These are phyloP conservation scores for Hibiscus syriacus DNA, from an alignment of 345 rosid genomes.

Conservation along the genomic window DNA sequence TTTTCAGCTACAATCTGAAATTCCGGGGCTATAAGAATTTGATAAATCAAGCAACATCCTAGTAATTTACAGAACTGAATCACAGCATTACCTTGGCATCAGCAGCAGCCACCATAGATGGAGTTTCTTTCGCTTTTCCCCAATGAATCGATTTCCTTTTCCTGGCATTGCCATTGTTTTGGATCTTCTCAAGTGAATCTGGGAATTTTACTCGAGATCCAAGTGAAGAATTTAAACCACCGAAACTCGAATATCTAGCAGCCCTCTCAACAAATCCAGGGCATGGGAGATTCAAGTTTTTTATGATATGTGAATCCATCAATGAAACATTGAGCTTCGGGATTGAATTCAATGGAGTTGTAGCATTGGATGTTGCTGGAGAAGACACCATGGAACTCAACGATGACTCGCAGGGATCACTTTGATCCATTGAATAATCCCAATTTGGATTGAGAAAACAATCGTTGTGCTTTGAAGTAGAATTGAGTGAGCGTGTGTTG, in stretches of 20 bases:
- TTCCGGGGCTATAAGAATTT: neutral
- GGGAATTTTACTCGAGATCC: slow-evolving; percentile 29
- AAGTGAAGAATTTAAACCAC: neutral
- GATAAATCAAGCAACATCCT: neutral
- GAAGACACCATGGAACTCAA: too few relatives aligned
- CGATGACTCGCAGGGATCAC: slow-evolving; percentile 63
- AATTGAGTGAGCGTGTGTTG: neutral
- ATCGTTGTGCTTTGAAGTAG: neutral
- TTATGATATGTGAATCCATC: slow-evolving; percentile 35
- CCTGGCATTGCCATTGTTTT: neutral
- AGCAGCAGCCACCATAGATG: slow-evolving; percentile 3
- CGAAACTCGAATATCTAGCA: slow-evolving; percentile 28
- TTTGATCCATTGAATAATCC: slow-evolving; percentile 53
- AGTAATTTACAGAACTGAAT: neutral
- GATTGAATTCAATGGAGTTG: slow-evolving; percentile 45
- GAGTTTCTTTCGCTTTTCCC: neutral
- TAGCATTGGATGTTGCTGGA: slow-evolving; percentile 27
- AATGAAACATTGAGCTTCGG: slow-evolving; percentile 42
- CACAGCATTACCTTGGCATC: neutral
- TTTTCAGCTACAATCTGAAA: slow-evolving; percentile 19
- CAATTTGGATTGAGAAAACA: slow-evolving; percentile 27
- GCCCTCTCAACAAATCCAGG: slow-evolving; percentile 41
- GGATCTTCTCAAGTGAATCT: slow-evolving; percentile 36
- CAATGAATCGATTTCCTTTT: slow-evolving; percentile 3
- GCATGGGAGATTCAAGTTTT: slow-evolving; percentile 11